Evolutionary conservation across 768 basidiomycete species (phyloP).

Genomic region (Podaxis sp.): DNA sequence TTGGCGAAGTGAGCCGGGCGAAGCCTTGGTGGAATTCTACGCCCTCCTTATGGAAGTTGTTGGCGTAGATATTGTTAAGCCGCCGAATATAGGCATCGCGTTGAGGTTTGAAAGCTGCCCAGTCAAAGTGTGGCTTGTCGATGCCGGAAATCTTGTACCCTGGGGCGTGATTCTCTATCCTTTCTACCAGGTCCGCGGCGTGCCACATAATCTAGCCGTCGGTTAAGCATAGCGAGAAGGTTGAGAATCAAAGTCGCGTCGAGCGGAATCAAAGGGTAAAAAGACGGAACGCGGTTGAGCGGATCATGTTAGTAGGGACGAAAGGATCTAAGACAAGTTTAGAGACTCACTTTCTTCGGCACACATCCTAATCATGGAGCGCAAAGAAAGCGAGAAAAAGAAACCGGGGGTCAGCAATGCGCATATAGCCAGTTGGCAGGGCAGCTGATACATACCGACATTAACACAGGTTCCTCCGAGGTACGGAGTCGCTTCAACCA

Average conservation of each 20-base stretch:
- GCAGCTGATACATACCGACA: conserved; percentile 63
- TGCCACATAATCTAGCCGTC: conserved; percentile 91
- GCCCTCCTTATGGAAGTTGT: conserved; percentile 80
- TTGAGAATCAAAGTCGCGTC: background rate
- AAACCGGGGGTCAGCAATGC: background rate
- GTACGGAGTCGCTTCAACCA: conserved; percentile 72
- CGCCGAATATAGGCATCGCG: conserved; percentile 93
- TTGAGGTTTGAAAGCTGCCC: conserved; percentile 88
- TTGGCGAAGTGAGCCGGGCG: conserved; percentile 69
- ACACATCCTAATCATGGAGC: conserved; percentile 69
- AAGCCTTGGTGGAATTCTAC: conserved; percentile 85
- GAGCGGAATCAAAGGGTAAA: background rate
- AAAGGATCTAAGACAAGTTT: background rate
- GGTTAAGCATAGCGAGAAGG: background rate
- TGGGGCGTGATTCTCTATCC: conserved; percentile 69
- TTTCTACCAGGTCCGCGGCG: conserved; percentile 87
- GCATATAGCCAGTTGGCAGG: background rate
- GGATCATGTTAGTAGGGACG: conserved; percentile 1
- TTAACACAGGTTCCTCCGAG: conserved; percentile 98
- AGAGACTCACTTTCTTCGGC: conserved; percentile 79
- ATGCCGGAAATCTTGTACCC: conserved; percentile 71
- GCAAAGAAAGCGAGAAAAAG: background rate
- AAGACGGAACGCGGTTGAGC: background rate
- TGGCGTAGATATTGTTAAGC: conserved; percentile 90
- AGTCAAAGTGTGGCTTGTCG: conserved; percentile 69